phyloP scores from a whole-genome alignment of 768 basidiomycete species.

The Xerocomellus intermedius region DNA sequence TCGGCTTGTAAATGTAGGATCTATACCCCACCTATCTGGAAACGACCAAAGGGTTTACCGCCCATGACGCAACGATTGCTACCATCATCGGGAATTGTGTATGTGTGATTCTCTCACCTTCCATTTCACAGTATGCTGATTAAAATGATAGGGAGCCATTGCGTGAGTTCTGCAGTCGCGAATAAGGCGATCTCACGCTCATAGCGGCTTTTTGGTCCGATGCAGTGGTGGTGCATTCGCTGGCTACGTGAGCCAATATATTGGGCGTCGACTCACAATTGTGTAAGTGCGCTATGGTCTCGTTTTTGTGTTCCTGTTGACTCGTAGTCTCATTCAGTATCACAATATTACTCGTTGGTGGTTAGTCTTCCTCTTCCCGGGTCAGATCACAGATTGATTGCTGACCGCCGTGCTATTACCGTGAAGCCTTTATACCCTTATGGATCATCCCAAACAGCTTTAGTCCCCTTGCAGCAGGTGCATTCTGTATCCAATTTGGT shows the following conservation, averaged over 20 bases:
- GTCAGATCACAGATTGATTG: not conserved
- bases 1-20: slow-evolving; percentile 40
- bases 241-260: slow-evolving; percentile 68
- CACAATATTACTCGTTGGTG: slow-evolving; percentile 21
- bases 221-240: slow-evolving; percentile 63
- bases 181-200: not conserved
- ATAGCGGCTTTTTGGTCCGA: not conserved
- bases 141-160: slow-evolving; percentile 40
- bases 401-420: not conserved
- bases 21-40: slow-evolving; percentile 77
- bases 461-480: slow-evolving; percentile 69
- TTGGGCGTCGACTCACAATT: slow-evolving; percentile 80
- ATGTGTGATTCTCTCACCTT: slow-evolving; percentile 18
- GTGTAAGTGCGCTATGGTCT: slow-evolving; percentile 29
- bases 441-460: slow-evolving; percentile 81
- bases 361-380: slow-evolving; percentile 46
- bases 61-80: slow-evolving; percentile 62
- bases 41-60: slow-evolving; percentile 56
- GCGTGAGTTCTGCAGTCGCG: slow-evolving; percentile 34
- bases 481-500: slow-evolving; percentile 83
- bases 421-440: slow-evolving; percentile 59
- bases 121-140: not conserved
- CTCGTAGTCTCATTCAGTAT: slow-evolving; percentile 16
- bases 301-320: not conserved
- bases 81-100: slow-evolving; percentile 82